These are phyloP conservation scores for Aleurites moluccanus DNA, from an alignment of 441 rosid species.

Conservation along the genomic window DNA sequence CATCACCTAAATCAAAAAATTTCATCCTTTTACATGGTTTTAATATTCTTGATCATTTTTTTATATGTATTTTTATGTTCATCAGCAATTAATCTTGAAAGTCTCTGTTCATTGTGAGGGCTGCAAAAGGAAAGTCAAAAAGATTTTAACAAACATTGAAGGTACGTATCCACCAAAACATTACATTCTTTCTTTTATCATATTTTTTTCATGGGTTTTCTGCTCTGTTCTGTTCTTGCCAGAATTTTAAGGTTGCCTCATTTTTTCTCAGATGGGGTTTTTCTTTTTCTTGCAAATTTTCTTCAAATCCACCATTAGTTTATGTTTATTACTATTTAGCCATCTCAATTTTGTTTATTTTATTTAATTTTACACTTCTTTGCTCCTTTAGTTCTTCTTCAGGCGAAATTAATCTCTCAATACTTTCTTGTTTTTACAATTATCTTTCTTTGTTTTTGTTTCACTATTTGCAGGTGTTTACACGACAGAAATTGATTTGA, in stretches of 20 bases:
- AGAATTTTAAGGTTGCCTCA: background rate
- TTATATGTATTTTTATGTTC: background rate
- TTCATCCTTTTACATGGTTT: background rate
- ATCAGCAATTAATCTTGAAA: constrained; percentile 58
- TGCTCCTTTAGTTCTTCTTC: background rate
- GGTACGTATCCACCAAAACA: constrained; percentile 34
- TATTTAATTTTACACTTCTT: constrained; percentile 12
- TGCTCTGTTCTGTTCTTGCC: background rate
- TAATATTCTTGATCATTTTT: background rate
- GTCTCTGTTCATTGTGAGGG: constrained; percentile 82
- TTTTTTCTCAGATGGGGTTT: constrained; percentile 7
- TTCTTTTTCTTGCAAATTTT: background rate
- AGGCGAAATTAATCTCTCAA: too few relatives aligned
- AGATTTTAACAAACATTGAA: constrained; percentile 54
- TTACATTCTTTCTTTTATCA: background rate
- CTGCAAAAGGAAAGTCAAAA: constrained; percentile 74
- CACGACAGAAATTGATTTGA: constrained; percentile 52
- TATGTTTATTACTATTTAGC: background rate
- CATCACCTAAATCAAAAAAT: background rate
- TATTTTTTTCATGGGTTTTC: background rate
- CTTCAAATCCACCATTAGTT: background rate
- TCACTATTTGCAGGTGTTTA: constrained; percentile 54
- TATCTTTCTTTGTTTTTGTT: background rate
- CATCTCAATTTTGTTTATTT: background rate
- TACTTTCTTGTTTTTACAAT: background rate